A percentile compares a stretch with the other conserved stretches of the same genome.
These are phyloP conservation scores for Pseudozyma tsukubaensis DNA, from an alignment of 1,284 basidiomycete genomes.

Conservation along the genomic window DNA sequence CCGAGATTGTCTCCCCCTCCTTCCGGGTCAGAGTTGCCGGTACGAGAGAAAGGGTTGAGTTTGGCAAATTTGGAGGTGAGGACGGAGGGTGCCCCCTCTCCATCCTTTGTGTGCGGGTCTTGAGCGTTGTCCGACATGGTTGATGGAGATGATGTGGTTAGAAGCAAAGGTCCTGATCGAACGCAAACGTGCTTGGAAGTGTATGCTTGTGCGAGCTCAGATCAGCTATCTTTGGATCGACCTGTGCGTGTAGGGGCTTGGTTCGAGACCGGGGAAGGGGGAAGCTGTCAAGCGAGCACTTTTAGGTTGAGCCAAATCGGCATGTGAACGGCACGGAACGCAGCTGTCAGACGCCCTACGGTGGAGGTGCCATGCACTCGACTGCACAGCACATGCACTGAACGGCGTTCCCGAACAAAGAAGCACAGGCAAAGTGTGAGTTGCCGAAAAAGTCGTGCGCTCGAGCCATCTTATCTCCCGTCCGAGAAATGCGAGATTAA, in stretches of 20 bases:
- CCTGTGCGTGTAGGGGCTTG: no score
- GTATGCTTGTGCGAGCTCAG: background rate
- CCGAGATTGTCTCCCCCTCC: slow-evolving; percentile 57
- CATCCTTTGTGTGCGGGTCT: slow-evolving; percentile 44
- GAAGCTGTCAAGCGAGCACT: no score
- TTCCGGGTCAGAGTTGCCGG: slow-evolving; percentile 44
- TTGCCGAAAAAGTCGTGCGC: slow-evolving; percentile 1
- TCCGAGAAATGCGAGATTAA: background rate
- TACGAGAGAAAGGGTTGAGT: slow-evolving; percentile 56
- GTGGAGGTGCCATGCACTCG: slow-evolving; percentile 2
- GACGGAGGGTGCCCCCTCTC: slow-evolving; percentile 34
- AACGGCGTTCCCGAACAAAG: slow-evolving; percentile 2
- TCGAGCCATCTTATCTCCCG: slow-evolving; percentile 7
- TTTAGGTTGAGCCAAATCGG: no score
- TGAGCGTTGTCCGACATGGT: slow-evolving; percentile 33
- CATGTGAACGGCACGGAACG: no score
- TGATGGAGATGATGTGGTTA: background rate
- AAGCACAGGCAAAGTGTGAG: background rate
- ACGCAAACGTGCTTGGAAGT: no score
- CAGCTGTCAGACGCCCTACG: no score
- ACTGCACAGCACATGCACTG: no score
- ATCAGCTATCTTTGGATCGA: no score
- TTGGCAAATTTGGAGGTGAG: slow-evolving; percentile 54
- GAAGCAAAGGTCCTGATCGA: no score
- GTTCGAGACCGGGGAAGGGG: no score